phyloP scores from a whole-genome alignment of 2,329 filamentous ascomycete genomes.

The Pseudogymnoascus sp. region DNA sequence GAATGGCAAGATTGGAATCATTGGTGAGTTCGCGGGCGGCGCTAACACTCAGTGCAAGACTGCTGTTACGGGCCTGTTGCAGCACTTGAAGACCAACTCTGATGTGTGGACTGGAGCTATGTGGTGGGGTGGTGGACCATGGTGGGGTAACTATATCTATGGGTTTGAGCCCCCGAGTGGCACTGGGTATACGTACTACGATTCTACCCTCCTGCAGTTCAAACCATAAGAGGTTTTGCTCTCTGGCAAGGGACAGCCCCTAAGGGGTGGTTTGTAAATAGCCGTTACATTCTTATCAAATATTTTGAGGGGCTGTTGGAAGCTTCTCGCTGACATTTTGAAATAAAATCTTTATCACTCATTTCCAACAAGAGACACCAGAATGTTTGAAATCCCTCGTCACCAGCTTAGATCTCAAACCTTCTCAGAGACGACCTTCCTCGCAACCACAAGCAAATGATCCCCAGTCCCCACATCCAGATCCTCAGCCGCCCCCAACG shows the following conservation, averaged over 20 bases:
- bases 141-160: constrained; percentile 38
- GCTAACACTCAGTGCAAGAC: constrained; percentile 41
- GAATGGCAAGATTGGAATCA: constrained; percentile 43
- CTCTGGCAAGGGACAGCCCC: too few species aligned
- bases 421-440: neutral
- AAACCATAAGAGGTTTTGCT: neutral
- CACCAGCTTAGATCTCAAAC: neutral
- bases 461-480: neutral
- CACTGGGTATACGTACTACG: constrained; percentile 30
- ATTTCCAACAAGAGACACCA: neutral
- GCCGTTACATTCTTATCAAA: neutral
- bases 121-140: constrained; percentile 50
- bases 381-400: neutral
- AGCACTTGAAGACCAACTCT: constrained; percentile 38
- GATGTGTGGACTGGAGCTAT: constrained; percentile 44
- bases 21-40: constrained; percentile 49
- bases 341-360: neutral
- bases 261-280: neutral
- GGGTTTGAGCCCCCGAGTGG: constrained; percentile 40
- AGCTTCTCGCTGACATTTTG: neutral
- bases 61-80: constrained; percentile 42
- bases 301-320: neutral
- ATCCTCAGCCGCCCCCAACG: neutral
- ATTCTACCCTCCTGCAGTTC: neutral
- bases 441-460: neutral